Percentiles rank a stretch among this genome's conserved stretches.
phyloP scores from a whole-genome alignment of 2,329 filamentous ascomycete species.

The Purpureocillium takamizusanense region DNA sequence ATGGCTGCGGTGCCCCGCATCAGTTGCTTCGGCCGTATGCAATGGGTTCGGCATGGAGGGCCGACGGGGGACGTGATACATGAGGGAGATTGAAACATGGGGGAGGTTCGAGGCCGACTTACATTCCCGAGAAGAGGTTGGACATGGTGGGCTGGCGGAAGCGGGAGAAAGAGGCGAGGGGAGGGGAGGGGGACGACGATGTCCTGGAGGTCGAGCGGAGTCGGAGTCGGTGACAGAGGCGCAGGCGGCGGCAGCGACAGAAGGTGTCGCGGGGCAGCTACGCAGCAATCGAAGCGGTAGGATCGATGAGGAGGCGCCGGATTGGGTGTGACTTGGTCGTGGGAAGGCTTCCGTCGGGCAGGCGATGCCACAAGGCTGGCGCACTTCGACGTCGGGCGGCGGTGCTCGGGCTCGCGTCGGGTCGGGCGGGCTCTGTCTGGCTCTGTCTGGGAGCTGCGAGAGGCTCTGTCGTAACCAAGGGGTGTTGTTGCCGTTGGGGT shows the following conservation, averaged over 20 bases:
- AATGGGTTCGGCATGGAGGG: too few species aligned
- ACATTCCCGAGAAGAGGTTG: conserved; percentile 55
- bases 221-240: too few species aligned
- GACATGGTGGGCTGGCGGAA: conserved; percentile 34
- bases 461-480: too few species aligned
- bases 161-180: conserved; percentile 4
- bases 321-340: too few species aligned
- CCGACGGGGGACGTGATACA: too few species aligned
- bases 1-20: neutral
- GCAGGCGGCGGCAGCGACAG: neutral
- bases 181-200: conserved; percentile 3
- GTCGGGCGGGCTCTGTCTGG: too few species aligned
- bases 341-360: conserved; percentile 3
- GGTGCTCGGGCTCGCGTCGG: neutral
- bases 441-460: too few species aligned
- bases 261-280: neutral
- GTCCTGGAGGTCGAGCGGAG: too few species aligned
- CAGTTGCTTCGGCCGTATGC: too few species aligned
- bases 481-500: too few species aligned
- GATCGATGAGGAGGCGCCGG: neutral
- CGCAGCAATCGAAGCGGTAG: neutral
- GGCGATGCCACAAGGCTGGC: conserved; percentile 2
- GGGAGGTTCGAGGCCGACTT: conserved; percentile 24
- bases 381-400: neutral
- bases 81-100: too few species aligned